Conservation (phyloP, 129 eudicot species). For the Saussurea involucrata region DNA sequence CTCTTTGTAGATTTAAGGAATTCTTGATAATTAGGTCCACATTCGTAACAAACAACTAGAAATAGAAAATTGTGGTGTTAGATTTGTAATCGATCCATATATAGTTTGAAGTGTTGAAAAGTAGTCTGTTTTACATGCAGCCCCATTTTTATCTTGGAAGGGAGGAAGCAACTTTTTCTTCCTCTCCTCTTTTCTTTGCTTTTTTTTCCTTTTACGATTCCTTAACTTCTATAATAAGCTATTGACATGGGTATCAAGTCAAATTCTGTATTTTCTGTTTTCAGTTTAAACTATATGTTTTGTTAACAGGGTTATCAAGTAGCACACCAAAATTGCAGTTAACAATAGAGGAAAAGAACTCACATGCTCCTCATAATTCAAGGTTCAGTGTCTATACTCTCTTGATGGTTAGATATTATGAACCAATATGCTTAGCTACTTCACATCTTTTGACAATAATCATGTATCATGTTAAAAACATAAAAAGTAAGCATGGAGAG, state of each 20-base stretch:
- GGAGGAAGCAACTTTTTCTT: neutral
- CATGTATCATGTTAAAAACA: neutral
- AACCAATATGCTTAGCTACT: neutral
- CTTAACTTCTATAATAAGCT: conserved; percentile 1
- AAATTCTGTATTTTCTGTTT: neutral
- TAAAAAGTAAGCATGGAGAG: neutral
- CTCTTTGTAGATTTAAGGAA: neutral
- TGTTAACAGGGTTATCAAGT: conserved; percentile 53
- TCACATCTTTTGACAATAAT: conserved; percentile 5
- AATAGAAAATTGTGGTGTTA: neutral
- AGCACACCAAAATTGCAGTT: conserved; percentile 34
- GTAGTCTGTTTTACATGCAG: neutral
- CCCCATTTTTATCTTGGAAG: neutral
- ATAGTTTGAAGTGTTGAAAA: neutral
- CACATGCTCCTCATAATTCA: conserved; percentile 24
- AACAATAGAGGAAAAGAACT: conserved; percentile 43
- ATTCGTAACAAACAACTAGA: conserved; percentile 4
- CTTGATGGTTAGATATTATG: neutral
- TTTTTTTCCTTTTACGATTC: neutral
- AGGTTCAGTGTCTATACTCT: conserved; percentile 36
- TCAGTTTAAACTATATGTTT: neutral
- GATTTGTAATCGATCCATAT: neutral
- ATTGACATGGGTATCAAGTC: conserved; percentile 37
- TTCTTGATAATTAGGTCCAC: neutral
- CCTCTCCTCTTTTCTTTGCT: neutral